Conservation (phyloP, 1,139 yeast species). For the Entelexis sorbosivorans region DNA sequence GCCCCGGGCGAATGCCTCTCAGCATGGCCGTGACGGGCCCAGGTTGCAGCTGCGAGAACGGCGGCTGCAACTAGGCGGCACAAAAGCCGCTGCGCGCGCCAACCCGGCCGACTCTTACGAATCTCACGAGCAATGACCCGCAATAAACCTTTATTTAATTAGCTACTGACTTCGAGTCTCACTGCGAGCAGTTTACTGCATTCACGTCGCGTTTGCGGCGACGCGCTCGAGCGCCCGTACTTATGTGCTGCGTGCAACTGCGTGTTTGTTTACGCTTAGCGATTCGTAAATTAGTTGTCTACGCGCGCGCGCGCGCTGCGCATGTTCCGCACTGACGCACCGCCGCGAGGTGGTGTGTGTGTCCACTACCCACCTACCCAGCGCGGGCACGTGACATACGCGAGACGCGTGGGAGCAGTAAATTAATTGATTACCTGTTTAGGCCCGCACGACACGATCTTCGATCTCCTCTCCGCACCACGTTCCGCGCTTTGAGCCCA, state of each 20-base stretch:
- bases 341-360: no score
- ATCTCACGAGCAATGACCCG: conserved; percentile 1
- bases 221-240: no score
- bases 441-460: conserved; percentile 1
- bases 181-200: no score
- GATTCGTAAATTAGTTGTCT: no score
- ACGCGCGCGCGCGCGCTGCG: no score
- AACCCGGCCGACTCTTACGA: background rate
- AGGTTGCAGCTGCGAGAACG: conserved; percentile 6
- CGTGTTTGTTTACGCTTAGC: no score
- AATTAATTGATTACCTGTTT: conserved; percentile 7
- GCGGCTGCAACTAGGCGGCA: background rate
- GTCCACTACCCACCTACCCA: no score
- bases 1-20: background rate
- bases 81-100: background rate
- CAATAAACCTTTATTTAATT: background rate
- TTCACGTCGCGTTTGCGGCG: no score
- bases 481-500: no score
- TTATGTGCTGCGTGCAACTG: no score
- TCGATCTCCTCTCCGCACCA: background rate
- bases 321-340: no score
- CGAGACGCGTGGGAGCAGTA: conserved; percentile 1
- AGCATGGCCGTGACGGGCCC: conserved; percentile 4
- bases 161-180: background rate
- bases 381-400: conserved; percentile 2